These are phyloP conservation scores for Jatropha multifida DNA, from an alignment of 441 rosid species.

Conservation along the genomic window DNA sequence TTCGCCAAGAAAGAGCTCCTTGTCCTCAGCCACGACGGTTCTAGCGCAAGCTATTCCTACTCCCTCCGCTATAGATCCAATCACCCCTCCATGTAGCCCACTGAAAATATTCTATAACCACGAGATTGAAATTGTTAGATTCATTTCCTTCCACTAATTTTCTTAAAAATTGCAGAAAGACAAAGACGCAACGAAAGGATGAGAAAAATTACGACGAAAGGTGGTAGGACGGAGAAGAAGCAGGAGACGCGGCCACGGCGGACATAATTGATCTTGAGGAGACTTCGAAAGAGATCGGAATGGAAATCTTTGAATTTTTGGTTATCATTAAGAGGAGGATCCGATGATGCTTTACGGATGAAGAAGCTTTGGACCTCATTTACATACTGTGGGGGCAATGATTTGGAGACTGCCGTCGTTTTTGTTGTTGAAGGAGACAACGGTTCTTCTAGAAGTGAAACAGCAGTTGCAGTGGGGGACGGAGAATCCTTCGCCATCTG, in stretches of 20 bases:
- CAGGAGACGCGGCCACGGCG: constrained; percentile 64
- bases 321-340: constrained; percentile 29
- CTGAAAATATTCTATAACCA: constrained; percentile 45
- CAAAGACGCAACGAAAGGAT: background rate
- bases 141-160: too few relatives aligned
- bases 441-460: background rate
- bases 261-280: constrained; percentile 44
- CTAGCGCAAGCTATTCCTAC: constrained; percentile 60
- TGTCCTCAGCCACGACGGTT: constrained; percentile 56
- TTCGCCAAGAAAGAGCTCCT: constrained; percentile 65
- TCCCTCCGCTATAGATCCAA: constrained; percentile 69
- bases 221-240: constrained; percentile 52
- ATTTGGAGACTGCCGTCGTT: constrained; percentile 20
- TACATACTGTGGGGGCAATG: constrained; percentile 25
- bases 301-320: constrained; percentile 39
- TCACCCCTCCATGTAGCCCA: constrained; percentile 68
- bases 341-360: constrained; percentile 24
- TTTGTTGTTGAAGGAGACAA: constrained; percentile 8
- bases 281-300: constrained; percentile 46
- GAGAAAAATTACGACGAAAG: constrained; percentile 37
- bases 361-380: constrained; percentile 32
- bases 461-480: background rate
- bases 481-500: constrained; percentile 20
- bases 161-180: too few relatives aligned
- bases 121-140: background rate